phyloP scores from a whole-genome alignment of 176 grass and related monocot genomes.

The Avena eriantha region DNA sequence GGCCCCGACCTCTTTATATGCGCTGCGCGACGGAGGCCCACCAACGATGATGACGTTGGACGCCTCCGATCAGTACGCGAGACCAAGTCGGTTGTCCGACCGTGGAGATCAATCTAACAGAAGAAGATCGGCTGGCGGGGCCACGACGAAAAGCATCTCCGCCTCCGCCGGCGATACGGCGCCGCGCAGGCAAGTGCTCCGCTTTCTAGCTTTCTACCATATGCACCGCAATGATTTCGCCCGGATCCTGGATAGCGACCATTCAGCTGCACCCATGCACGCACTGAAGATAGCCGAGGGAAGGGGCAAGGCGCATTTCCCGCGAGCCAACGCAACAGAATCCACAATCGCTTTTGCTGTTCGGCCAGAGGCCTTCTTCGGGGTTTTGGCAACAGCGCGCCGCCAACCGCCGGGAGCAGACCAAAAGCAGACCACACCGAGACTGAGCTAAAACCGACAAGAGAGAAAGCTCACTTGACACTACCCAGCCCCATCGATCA shows the following conservation, averaged over 20 bases:
- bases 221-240: neutral
- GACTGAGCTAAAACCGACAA: conserved; percentile 23
- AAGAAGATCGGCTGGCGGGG: neutral
- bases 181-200: neutral
- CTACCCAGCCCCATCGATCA: neutral
- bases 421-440: neutral
- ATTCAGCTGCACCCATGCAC: neutral
- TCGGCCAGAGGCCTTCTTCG: neutral
- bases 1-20: too few relatives aligned
- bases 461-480: conserved; percentile 1
- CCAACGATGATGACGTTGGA: too few relatives aligned
- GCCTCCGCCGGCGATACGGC: neutral
- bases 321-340: conserved; percentile 9
- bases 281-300: neutral
- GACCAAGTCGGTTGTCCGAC: too few relatives aligned
- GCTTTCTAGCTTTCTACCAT: neutral
- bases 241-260: conserved; percentile 15
- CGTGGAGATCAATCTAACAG: too few relatives aligned
- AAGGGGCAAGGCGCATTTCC: neutral
- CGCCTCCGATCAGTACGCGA: too few relatives aligned
- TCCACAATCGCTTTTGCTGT: conserved; percentile 22
- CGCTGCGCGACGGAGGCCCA: too few relatives aligned
- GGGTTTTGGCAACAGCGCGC: conserved; percentile 11
- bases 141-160: too few relatives aligned
- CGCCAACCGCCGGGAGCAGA: conserved; percentile 15